Evolutionary conservation across 1,284 basidiomycete genomes (phyloP).

Genomic region (Cystobasidium slooffiae): DNA sequence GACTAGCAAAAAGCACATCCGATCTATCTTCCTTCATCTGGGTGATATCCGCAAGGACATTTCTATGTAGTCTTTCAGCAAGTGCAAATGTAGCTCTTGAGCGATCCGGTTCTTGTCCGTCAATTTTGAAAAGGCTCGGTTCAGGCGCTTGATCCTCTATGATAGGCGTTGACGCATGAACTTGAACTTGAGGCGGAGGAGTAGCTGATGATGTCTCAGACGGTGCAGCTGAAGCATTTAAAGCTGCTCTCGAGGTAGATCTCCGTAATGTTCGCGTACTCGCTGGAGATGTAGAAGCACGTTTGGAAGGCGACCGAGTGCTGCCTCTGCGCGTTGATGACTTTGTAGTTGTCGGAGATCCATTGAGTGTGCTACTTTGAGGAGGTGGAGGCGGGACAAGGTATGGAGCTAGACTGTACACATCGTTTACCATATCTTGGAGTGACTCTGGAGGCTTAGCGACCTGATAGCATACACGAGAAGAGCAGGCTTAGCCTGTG

Average conservation of each 20-base stretch:
- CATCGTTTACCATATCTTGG: slow-evolving; percentile 14
- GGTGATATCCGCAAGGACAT: slow-evolving; percentile 19
- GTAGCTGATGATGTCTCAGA: slow-evolving; percentile 7
- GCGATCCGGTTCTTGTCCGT: slow-evolving; percentile 7
- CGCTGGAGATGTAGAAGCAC: slow-evolving; percentile 28
- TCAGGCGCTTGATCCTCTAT: background rate
- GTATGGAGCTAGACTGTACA: slow-evolving; percentile 11
- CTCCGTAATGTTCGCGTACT: slow-evolving; percentile 21
- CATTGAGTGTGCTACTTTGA: background rate
- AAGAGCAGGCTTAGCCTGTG: background rate
- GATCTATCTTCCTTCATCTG: slow-evolving; percentile 28
- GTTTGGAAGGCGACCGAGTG: slow-evolving; percentile 13
- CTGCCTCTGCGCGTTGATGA: background rate
- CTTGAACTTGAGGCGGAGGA: background rate
- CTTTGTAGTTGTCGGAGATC: background rate
- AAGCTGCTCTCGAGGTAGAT: slow-evolving; percentile 7
- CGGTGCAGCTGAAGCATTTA: background rate
- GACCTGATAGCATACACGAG: slow-evolving; percentile 14
- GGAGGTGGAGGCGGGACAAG: background rate
- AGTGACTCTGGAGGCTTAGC: slow-evolving; percentile 15
- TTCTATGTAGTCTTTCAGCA: slow-evolving; percentile 16
- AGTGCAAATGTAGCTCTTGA: slow-evolving; percentile 10
- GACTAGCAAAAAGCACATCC: slow-evolving; percentile 15
- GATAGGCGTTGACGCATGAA: background rate
- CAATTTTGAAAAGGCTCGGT: background rate